phyloP scores from a whole-genome alignment of 2,329 filamentous ascomycete genomes.

The Verticillium longisporum region DNA sequence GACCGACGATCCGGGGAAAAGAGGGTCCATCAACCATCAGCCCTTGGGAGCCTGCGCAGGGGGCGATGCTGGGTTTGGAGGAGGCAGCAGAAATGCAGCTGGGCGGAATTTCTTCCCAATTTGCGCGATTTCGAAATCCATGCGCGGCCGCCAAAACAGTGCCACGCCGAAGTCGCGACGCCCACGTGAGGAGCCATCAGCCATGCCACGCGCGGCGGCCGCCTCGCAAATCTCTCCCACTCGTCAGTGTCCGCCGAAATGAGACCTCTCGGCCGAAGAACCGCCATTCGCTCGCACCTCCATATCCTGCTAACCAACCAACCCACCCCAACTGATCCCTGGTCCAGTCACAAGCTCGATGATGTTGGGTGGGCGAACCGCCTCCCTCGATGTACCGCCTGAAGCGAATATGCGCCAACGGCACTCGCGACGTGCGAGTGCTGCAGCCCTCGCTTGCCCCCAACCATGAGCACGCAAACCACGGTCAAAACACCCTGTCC shows the following conservation, averaged over 20 bases:
- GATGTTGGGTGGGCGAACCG: too few species aligned
- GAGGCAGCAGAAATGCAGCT: neutral
- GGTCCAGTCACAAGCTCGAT: neutral
- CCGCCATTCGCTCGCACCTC: neutral
- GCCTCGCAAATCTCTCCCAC: neutral
- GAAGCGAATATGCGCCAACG: neutral
- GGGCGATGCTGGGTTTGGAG: neutral
- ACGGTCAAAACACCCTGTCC: too few species aligned
- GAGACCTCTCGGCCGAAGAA: neutral
- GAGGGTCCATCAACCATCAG: neutral
- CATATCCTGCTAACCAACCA: too few species aligned
- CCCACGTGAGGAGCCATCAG: neutral
- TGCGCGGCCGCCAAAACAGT: neutral
- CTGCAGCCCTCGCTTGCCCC: neutral
- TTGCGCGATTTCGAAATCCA: neutral
- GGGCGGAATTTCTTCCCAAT: neutral
- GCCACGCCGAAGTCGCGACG: neutral
- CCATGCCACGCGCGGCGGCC: neutral
- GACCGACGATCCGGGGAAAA: neutral
- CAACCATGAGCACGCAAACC: too few species aligned
- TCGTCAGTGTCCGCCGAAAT: neutral
- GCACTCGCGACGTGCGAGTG: neutral
- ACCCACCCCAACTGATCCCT: neutral
- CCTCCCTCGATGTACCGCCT: neutral
- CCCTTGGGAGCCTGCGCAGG: too few species aligned